Evolutionary conservation across 2,329 filamentous ascomycete species (phyloP), one percentile per base, ranked within the genome.

Genomic region (Aspergillus thermomutatus): DNA sequence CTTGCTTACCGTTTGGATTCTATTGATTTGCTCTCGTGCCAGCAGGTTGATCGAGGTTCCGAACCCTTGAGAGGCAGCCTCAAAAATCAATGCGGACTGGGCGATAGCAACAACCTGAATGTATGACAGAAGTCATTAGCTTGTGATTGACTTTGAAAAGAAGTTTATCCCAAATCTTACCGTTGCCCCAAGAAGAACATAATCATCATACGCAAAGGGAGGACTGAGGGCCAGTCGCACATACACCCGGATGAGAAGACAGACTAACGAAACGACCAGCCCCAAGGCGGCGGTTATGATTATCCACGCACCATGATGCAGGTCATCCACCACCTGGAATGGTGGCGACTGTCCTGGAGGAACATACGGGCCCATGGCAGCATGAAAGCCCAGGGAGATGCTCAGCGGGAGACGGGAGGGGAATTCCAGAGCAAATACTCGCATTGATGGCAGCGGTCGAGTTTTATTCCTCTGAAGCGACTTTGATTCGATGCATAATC

Each of bases 261-360:
- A 69, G 9, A 72, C 65, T 23, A 76, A 57, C 37, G 73, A 70
- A 6, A 74, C 56, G 14, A 68, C 66, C 52, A 77, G 63, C 2
- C 74, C 72, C n/a, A 77, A 52, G 9, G 73, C 72, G 5, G 68
- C 67, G 8, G 69, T 67, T 37, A 77, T 72, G 19, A 77, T 72
- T 10, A 77, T 65, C 60, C 69, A 68, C 10, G 72, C 75, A 10
- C 72, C 72, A 62, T 75, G 72, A 56, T 78, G 75, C 31, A 63
- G 60, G 21, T 70, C 66, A 50, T 75, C 74, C n/a, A 77, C 69
- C 23, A 72, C 67, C 55, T 75, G 68, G 43, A 74, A 71, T 46
- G 72, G 73, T 46, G 69, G 69, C 34, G 69, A 69, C 54, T 73
- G 66, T 43, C 71, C 69, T 25, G 70, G 61, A n/a, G 67, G 69